A percentile compares a stretch with the other conserved stretches of the same genome.
phyloP scores from a whole-genome alignment of 2,329 filamentous ascomycete genomes.

The Ceratocystis cubensis region DNA sequence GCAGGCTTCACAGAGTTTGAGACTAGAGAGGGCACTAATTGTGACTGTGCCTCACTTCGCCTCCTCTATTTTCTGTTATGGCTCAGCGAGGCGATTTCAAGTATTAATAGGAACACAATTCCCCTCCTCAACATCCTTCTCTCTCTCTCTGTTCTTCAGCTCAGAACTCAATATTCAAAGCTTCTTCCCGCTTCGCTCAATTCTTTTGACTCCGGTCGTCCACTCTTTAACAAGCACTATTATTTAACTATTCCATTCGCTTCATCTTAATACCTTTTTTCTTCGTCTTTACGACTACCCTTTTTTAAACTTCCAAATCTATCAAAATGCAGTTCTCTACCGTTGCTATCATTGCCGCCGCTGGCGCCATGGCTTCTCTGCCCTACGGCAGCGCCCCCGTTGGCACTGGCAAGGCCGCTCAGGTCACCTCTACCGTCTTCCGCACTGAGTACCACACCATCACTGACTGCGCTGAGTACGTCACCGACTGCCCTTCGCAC shows the following conservation, averaged over 20 bases:
- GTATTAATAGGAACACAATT: slow-evolving; percentile 16
- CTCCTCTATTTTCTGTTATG: neutral
- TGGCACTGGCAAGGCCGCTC: slow-evolving; percentile 31
- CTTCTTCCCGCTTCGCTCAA: slow-evolving; percentile 30
- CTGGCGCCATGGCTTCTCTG: slow-evolving; percentile 35
- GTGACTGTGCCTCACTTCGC: slow-evolving; percentile 7
- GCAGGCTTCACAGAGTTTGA: neutral
- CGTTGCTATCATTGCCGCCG: slow-evolving; percentile 42
- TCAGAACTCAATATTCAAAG: slow-evolving; percentile 33
- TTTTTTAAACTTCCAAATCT: slow-evolving; percentile 25
- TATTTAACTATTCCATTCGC: slow-evolving; percentile 28
- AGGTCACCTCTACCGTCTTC: slow-evolving; percentile 40
- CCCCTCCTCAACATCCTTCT: slow-evolving; percentile 20
- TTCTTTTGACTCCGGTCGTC: slow-evolving; percentile 44
- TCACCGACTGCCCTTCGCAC: slow-evolving; percentile 48
- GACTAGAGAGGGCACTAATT: slow-evolving; percentile 1
- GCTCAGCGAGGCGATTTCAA: slow-evolving; percentile 3
- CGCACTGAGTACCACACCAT: slow-evolving; percentile 47
- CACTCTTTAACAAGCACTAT: slow-evolving; percentile 38
- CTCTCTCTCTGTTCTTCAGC: slow-evolving; percentile 32
- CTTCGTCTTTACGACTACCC: slow-evolving; percentile 25
- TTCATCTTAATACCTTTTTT: slow-evolving; percentile 22
- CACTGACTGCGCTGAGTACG: slow-evolving; percentile 47
- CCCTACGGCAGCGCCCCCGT: slow-evolving; percentile 23
- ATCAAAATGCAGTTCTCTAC: slow-evolving; percentile 40